These are phyloP conservation scores for Casuarina cunninghamiana DNA, from an alignment of 306 rosid genomes.

Conservation along the genomic window DNA sequence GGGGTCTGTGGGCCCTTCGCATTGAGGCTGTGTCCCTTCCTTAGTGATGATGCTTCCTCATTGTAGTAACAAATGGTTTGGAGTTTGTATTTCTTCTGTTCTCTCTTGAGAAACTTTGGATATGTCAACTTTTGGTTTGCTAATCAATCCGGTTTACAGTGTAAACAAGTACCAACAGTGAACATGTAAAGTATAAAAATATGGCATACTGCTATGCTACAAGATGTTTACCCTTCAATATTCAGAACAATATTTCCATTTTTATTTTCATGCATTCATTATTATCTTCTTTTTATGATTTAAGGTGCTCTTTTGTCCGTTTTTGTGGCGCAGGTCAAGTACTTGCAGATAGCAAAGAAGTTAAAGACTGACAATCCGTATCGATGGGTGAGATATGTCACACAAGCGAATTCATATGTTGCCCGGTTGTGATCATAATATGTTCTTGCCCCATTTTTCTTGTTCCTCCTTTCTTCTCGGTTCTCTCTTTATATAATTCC, in stretches of 20 bases:
- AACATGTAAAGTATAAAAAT: background rate
- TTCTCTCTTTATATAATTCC: slow-evolving; percentile 15
- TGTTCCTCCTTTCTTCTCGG: slow-evolving; percentile 18
- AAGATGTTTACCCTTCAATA: slow-evolving; percentile 4
- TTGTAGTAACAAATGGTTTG: background rate
- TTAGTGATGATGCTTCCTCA: background rate
- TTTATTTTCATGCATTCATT: background rate
- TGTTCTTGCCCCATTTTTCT: slow-evolving; percentile 8
- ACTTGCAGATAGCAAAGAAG: slow-evolving; percentile 85
- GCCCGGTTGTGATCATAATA: slow-evolving; percentile 60
- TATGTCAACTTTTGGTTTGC: background rate
- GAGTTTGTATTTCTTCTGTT: background rate
- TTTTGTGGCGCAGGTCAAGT: slow-evolving; percentile 72
- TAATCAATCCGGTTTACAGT: background rate
- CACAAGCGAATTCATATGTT: slow-evolving; percentile 84
- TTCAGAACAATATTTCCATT: background rate
- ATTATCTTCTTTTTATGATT: slow-evolving; percentile 9
- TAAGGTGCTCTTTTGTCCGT: slow-evolving; percentile 18
- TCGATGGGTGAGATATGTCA: slow-evolving; percentile 93
- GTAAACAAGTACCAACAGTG: background rate
- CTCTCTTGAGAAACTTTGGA: background rate
- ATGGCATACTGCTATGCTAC: background rate
- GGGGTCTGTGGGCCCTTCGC: slow-evolving; percentile 1
- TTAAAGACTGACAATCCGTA: slow-evolving; percentile 65
- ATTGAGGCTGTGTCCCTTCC: background rate